Conservation (phyloP, 768 basidiomycete species). For the Auriculariales sp. region DNA sequence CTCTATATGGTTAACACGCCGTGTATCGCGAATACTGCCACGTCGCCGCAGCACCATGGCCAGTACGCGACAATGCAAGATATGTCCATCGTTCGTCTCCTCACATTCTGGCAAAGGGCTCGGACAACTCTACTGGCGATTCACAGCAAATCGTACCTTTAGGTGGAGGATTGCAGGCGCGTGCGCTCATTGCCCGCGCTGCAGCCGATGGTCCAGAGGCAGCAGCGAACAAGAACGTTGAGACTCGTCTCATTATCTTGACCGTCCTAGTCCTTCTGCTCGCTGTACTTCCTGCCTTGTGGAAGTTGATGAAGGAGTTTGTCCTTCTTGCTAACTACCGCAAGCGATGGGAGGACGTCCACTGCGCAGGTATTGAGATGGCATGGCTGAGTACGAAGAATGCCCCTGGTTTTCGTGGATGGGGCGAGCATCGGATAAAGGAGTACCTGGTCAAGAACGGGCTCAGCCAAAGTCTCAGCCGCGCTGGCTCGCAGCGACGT, state of each 20-base stretch:
- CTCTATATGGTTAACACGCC: slow-evolving; percentile 55
- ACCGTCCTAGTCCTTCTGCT: slow-evolving; percentile 46
- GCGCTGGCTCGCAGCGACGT: slow-evolving; percentile 19
- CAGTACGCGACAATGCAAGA: slow-evolving; percentile 57
- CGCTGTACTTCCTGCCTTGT: slow-evolving; percentile 50
- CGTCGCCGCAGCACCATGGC: slow-evolving; percentile 33
- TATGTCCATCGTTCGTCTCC: slow-evolving; percentile 59
- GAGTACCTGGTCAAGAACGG: slow-evolving; percentile 52
- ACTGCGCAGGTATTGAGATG: slow-evolving; percentile 57
- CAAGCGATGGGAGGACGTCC: slow-evolving; percentile 42
- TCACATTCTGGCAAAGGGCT: slow-evolving; percentile 32
- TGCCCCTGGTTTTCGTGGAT: slow-evolving; percentile 54
- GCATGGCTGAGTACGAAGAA: slow-evolving; percentile 52
- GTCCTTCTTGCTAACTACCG: slow-evolving; percentile 38
- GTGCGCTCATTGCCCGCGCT: slow-evolving; percentile 16
- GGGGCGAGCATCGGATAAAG: slow-evolving; percentile 63
- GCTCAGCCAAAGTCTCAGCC: slow-evolving; percentile 26
- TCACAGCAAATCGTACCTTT: background rate
- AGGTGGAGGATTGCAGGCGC: no score
- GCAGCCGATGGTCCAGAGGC: slow-evolving; percentile 18
- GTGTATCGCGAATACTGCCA: slow-evolving; percentile 43
- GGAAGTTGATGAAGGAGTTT: slow-evolving; percentile 51
- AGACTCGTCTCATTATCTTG: slow-evolving; percentile 45
- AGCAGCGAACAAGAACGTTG: slow-evolving; percentile 30
- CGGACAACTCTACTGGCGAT: slow-evolving; percentile 20